phyloP scores from a whole-genome alignment of 805 yeast genomes.

The Tanozyma kutaoensis region DNA sequence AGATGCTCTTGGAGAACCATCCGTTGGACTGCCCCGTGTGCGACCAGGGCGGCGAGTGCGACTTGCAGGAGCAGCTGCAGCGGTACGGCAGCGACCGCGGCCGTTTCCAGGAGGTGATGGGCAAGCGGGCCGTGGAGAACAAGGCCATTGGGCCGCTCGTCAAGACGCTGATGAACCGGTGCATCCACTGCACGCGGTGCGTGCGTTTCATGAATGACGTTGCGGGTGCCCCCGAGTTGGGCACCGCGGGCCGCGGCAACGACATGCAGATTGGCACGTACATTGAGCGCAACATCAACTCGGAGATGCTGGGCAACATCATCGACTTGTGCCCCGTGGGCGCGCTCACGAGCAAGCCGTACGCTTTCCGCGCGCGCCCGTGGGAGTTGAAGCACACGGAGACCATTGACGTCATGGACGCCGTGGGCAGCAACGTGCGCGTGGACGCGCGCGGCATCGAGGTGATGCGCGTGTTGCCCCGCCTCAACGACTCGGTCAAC shows the following conservation, averaged over 20 bases:
- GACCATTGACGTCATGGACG: conserved; percentile 75
- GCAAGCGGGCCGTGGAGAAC: conserved; percentile 84
- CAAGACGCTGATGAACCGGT: conserved; percentile 84
- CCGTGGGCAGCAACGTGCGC: conserved; percentile 68
- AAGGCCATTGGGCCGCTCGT: conserved; percentile 83
- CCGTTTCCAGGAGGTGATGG: conserved; percentile 66
- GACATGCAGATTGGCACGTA: conserved; percentile 88
- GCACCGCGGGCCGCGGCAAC: conserved; percentile 82
- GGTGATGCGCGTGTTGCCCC: conserved; percentile 77
- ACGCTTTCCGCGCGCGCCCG: conserved; percentile 86
- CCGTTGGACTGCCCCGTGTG: conserved; percentile 89
- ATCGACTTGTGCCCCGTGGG: conserved; percentile 88
- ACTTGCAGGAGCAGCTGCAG: conserved; percentile 75
- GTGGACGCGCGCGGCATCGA: conserved; percentile 81
- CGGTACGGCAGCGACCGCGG: conserved; percentile 83
- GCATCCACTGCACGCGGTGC: conserved; percentile 88
- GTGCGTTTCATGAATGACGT: conserved; percentile 82
- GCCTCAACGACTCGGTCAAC: conserved; percentile 74
- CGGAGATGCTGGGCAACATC: conserved; percentile 78
- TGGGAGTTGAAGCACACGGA: conserved; percentile 90
- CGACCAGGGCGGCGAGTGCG: conserved; percentile 94
- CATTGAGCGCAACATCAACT: conserved; percentile 70
- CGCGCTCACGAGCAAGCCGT: conserved; percentile 81
- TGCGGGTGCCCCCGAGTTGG: conserved; percentile 88
- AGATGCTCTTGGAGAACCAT: conserved; percentile 77